Percentiles rank a stretch among this genome's conserved stretches.
Conservation (phyloP, 352 stramenopile genomes). For the Pythium apleroticum region DNA sequence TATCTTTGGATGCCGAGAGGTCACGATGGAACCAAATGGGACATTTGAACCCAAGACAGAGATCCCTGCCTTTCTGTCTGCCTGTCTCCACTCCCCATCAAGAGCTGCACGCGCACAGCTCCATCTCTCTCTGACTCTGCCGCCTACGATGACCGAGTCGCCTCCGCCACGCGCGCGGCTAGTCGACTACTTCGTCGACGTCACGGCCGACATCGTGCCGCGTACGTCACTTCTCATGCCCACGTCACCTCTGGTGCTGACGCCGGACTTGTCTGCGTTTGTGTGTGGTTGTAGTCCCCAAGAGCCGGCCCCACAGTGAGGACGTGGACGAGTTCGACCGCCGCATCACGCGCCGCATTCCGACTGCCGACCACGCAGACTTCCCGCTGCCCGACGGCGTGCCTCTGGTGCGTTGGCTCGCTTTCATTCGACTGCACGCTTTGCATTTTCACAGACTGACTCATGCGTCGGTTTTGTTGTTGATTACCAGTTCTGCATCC, state of each 20-base stretch:
- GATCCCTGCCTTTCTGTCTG: neutral
- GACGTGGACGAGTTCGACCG: conserved; percentile 46
- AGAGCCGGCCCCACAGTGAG: conserved; percentile 7
- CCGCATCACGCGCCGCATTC: conserved; percentile 44
- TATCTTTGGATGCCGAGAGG: conserved; percentile 6
- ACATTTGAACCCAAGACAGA: neutral
- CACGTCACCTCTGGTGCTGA: no score
- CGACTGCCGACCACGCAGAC: conserved; percentile 46
- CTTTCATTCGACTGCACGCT: neutral
- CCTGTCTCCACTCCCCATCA: neutral
- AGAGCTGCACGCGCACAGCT: neutral
- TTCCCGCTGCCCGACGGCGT: conserved; percentile 71
- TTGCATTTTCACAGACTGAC: neutral
- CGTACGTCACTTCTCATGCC: conserved; percentile 26
- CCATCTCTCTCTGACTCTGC: neutral
- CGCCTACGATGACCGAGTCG: neutral
- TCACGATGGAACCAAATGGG: neutral
- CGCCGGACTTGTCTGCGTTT: neutral
- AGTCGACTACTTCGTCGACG: conserved; percentile 79
- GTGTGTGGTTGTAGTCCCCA: conserved; percentile 2
- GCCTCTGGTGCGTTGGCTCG: conserved; percentile 51
- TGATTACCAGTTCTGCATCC: conserved; percentile 68
- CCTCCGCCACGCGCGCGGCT: conserved; percentile 34
- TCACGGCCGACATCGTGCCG: conserved; percentile 42
- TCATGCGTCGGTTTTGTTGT: neutral